Percentiles rank a stretch among this genome's conserved stretches.
These are phyloP conservation scores for Podospora pseudocomata DNA, from an alignment of 495 filamentous ascomycete genomes.

Conservation along the genomic window DNA sequence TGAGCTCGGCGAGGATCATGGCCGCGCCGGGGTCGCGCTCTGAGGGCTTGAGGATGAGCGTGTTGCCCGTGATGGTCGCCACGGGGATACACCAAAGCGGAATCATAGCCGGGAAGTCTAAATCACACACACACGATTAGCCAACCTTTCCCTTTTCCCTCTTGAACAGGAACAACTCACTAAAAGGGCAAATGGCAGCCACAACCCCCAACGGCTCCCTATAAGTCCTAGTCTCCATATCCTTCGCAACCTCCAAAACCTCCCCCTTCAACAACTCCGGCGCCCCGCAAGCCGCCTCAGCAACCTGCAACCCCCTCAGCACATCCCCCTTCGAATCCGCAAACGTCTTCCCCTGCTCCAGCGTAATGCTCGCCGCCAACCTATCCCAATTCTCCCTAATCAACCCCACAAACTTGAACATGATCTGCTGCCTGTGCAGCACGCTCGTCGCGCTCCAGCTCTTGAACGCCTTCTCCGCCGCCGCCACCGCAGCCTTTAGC, in stretches of 20 bases:
- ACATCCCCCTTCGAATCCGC: constrained; percentile 95
- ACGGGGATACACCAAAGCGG: constrained; percentile 96
- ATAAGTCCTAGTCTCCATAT: constrained; percentile 97
- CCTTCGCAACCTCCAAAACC: constrained; percentile 93
- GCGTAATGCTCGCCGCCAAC: constrained; percentile 88
- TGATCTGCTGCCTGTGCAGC: constrained; percentile 85
- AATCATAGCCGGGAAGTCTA: constrained; percentile 99
- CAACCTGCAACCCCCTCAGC: constrained; percentile 90
- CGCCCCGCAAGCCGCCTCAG: constrained; percentile 92
- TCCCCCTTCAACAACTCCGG: constrained; percentile 92
- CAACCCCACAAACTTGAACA: constrained; percentile 91
- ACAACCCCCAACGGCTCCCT: constrained; percentile 90
- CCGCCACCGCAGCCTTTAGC: constrained; percentile 79
- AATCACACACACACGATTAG: constrained; percentile 19
- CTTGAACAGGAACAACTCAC: constrained; percentile 53
- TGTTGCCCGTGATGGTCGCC: constrained; percentile 92
- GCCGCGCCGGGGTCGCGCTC: constrained; percentile 97
- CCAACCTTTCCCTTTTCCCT: not conserved
- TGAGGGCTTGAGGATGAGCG: constrained; percentile 91
- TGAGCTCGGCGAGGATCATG: constrained; percentile 95
- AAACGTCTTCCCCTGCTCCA: constrained; percentile 98
- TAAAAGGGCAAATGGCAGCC: constrained; percentile 97
- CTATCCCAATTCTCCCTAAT: constrained; percentile 96
- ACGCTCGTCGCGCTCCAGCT: constrained; percentile 81
- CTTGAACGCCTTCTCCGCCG: constrained; percentile 86